Base-by-base conservation (phyloP, 768 basidiomycete genomes). In the Neoboletus subvelutipes region DNA sequence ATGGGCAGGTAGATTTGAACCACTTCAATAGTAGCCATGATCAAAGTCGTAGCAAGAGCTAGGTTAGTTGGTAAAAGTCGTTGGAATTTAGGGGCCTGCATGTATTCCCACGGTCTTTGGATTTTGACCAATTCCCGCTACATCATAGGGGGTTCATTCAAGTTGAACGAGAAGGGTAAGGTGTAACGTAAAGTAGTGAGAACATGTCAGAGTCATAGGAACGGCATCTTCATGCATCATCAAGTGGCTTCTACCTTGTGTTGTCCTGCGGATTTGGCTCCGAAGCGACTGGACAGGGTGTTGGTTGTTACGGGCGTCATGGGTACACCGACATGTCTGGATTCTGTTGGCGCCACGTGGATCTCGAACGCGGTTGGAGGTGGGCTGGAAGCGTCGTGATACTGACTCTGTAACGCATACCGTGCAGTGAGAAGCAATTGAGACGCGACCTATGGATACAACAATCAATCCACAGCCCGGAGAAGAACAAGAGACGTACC, bases 361-460 rank as follows among this genome's bases (percentile, higher is more conserved):
- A 29, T 13, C 39, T 12, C 40, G 40, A n/a, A 18, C 29, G 7
- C 0, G 9, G 45, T 39, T 7, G 13, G 7, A 29, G 34, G 1
- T 1, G 24, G 5, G 26, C 11, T 6, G 3, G 3, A 5, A 13
- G 1, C 9, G 5, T 36, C 22, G 10, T 5, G 39, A 29, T 11
- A 1, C 20, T 40, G 63, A 45, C 24, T 54, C 26, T 42, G 0
- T 45, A 61, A 18, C 5, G 34, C 63, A 31, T 65, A 46, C 5
- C 63, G 63, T 22, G 63, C 59, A 5, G 53, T 64, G 22, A 65
- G 34, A 42, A 64, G 59, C 5, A 65, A 29, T 29, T 61, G 63
- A n/a, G 63, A 64, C 22, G 34, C 22, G 8, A 61, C 7, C 63
- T 64, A 18, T 3, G 34, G 11, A 28, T 7, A 31, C 31, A 15